Base-by-base conservation (phyloP, 345 rosid species). In the Boechera divaricarpa region DNA sequence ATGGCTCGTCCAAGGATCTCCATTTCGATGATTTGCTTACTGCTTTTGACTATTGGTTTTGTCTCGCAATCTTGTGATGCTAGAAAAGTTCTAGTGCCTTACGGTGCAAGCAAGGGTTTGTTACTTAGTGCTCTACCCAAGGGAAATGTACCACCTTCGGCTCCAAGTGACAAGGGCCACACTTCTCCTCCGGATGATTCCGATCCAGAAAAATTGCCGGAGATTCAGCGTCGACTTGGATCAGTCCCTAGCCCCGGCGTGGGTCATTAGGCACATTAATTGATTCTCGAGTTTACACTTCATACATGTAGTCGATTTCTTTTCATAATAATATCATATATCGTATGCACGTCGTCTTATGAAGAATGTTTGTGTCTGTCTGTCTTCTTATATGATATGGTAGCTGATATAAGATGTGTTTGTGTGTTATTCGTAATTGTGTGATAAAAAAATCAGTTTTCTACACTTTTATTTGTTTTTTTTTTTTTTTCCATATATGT, bases 171-270 rank as follows among this genome's bases (percentile, higher is more conserved):
- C 62, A 79, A 79, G 39, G 85, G 84, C n/a, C 76, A 82, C 67
- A 62, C 36, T 53, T 53, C 67, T 52, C 79, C 78, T 35, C 73
- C 68, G 18, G 77, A 65, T 11, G 72, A 70, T 49, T 7, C 39
- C 45, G 38, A 59, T 47, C 64, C 35, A 7, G 76, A 77, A 53
- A 72, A 78, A 12, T 66, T 67, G 48, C 73, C 63, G 53, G 69
- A 67, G 65, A 49, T 66, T 66, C 51, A 66, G 16, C 83, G 84
- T 24, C 51, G 74, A 16, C 52, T 78, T 24, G 66, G n/a, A 67
- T 86, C 89, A 0, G 82, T 82, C 45, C 89, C 89, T 3, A 86
- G 89, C 74, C 89, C 89, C 3, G 87, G 87, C 51, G 84, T 81
- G 36, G 86, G 89, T 55, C 84, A 86, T 58, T 82, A 76, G 80